phyloP scores from a whole-genome alignment of 306 rosid genomes.

The Corylus americana region DNA sequence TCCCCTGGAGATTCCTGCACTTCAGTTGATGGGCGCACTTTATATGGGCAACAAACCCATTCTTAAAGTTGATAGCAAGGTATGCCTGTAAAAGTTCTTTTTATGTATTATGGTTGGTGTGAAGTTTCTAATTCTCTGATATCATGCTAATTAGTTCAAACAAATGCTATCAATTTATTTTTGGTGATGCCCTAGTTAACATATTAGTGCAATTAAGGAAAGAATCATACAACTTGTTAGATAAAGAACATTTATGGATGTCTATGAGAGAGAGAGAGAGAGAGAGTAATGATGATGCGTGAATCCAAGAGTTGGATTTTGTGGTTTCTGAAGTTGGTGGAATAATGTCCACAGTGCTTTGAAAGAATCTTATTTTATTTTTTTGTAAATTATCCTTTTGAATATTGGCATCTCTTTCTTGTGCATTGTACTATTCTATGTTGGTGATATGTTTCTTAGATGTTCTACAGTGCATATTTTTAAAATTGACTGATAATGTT shows the following conservation, averaged over 20 bases:
- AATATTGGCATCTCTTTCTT: constrained; percentile 7
- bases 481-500: constrained; percentile 24
- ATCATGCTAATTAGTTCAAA: not conserved
- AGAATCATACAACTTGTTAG: not conserved
- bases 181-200: not conserved
- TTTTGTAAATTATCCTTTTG: not conserved
- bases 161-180: not conserved
- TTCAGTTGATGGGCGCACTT: constrained; percentile 98
- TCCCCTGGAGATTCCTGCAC: constrained; percentile 95
- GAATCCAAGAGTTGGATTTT: constrained; percentile 1
- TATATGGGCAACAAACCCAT: constrained; percentile 98
- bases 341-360: not conserved
- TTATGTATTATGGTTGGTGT: not conserved
- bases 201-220: not conserved
- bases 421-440: not conserved
- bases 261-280: not conserved
- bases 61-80: constrained; percentile 98
- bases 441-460: not conserved
- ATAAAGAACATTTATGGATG: not conserved
- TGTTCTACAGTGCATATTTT: not conserved
- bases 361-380: not conserved
- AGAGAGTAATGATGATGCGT: not conserved
- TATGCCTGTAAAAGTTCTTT: constrained; percentile 18
- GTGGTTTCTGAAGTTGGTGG: constrained; percentile 1
- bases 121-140: constrained; percentile 1